Base-by-base conservation (phyloP, 164 flowering plant species). In the Annona squamosa region DNA sequence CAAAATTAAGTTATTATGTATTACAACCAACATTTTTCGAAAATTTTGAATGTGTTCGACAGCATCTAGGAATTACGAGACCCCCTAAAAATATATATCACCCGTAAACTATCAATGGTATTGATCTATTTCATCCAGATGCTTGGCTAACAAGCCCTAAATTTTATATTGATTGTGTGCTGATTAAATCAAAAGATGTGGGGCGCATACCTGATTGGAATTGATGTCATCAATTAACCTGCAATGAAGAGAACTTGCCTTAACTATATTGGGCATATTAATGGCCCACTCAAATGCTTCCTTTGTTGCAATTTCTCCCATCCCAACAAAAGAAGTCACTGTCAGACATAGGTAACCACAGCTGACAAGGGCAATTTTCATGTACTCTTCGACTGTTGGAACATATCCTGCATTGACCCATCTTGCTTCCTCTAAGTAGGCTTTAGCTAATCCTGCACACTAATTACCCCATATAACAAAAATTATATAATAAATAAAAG, bases 311-410 rank as follows among this genome's bases (percentile, higher is more conserved):
- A 77, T 2, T 0, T 81, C 67, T 71, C 78, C 78, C 84, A 78
- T 77, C 2, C 81, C 81, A n/a, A 75, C 10, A 18, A 67, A 5
- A 6, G 85, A 68, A 19, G 69, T 46, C 0, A 67, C 46, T 1
- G 71, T 3, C 0, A 83, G 47, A 74, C 75, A 6, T 0, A 59
- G 6, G 56, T 78, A 80, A 0, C 56, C 83, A 4, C 45, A 0
- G 4, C 78, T 48, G 0, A 67, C 4, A 9, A 75, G 2, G 17
- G 85, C 73, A 47, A 46, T 16, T 0, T 5, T 2, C 70, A 82
- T 59, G 46, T 85, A 84, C 63, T 85, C 83, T 3, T 84, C 82
- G 13, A 78, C n/a, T 45, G 79, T 77, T 62, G 89, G 86, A 0
- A 73, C 26, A 4, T 79, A 70, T 3, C 75, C 46, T 57, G 69